phyloP scores from a whole-genome alignment of 164 flowering plant species.

The Vitis rotundifolia region DNA sequence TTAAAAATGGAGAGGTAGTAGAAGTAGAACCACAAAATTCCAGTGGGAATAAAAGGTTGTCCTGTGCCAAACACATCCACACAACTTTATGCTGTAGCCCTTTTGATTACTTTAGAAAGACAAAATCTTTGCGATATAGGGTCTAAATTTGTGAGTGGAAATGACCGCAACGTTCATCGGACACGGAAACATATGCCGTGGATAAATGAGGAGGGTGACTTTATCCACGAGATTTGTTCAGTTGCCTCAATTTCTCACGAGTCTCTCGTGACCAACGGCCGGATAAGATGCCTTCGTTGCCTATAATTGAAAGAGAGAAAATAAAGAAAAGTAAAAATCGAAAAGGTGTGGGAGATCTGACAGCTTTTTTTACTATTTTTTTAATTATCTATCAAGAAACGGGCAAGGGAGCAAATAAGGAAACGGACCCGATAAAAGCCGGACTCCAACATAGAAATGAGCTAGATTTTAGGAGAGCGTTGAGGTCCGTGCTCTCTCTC shows the following conservation, averaged over 20 bases:
- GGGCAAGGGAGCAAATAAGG: neutral
- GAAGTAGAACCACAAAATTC: too few species aligned
- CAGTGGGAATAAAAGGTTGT: too few species aligned
- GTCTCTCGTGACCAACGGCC: constrained; percentile 7
- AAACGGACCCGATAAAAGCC: constrained; percentile 31
- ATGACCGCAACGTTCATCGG: neutral
- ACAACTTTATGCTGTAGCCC: too few species aligned
- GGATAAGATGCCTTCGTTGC: neutral
- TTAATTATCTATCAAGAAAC: constrained; percentile 1
- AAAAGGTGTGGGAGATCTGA: constrained; percentile 15
- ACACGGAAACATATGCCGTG: neutral
- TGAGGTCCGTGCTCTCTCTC: constrained; percentile 33
- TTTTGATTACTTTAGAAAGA: too few species aligned
- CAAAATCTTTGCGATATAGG: too few species aligned
- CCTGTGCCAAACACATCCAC: too few species aligned
- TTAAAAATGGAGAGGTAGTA: too few species aligned
- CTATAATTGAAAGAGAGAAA: too few species aligned
- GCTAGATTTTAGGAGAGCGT: constrained; percentile 32
- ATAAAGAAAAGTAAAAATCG: too few species aligned
- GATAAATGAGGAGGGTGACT: neutral
- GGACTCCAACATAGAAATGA: constrained; percentile 34
- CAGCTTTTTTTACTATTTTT: constrained; percentile 12
- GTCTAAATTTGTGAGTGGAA: too few species aligned
- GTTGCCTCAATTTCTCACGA: neutral
- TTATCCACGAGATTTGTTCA: neutral